A percentile compares a stretch with the other conserved stretches of the same genome.
phyloP scores from a whole-genome alignment of 305 asterid species.

The Rubia balearica region DNA sequence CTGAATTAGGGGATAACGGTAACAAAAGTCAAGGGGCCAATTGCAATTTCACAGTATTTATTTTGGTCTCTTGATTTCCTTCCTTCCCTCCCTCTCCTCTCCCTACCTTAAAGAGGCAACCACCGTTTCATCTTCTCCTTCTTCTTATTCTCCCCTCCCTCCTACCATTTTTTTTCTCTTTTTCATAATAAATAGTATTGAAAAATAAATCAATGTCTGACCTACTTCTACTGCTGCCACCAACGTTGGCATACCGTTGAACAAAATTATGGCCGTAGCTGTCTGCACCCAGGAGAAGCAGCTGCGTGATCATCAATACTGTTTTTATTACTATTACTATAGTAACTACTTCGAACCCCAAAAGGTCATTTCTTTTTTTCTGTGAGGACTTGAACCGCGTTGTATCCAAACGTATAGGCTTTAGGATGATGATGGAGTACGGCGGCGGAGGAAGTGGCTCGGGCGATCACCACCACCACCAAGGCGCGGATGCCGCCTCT shows the following conservation, averaged over 20 bases:
- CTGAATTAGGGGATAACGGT: constrained; percentile 29
- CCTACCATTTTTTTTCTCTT: too few species aligned
- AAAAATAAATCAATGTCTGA: constrained; percentile 5
- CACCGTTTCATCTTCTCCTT: neutral
- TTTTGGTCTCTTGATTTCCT: neutral
- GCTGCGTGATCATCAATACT: constrained; percentile 9
- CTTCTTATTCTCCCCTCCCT: too few species aligned
- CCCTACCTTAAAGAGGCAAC: neutral
- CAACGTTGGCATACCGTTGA: neutral
- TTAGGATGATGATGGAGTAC: constrained; percentile 41
- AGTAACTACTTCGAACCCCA: neutral
- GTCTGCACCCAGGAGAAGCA: neutral
- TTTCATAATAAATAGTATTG: neutral
- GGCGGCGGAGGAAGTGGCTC: constrained; percentile 59
- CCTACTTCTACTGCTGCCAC: neutral
- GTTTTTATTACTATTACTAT: neutral
- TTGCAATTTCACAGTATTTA: neutral
- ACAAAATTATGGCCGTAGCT: constrained; percentile 7
- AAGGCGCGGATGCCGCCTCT: constrained; percentile 24
- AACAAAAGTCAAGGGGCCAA: constrained; percentile 23
- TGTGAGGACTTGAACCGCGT: neutral
- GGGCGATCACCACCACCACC: constrained; percentile 22
- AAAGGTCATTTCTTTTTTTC: neutral
- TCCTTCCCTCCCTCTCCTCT: neutral
- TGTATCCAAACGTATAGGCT: too few species aligned